Conservation (phyloP, 352 stramenopile genomes). For the Detonula confervacea region DNA sequence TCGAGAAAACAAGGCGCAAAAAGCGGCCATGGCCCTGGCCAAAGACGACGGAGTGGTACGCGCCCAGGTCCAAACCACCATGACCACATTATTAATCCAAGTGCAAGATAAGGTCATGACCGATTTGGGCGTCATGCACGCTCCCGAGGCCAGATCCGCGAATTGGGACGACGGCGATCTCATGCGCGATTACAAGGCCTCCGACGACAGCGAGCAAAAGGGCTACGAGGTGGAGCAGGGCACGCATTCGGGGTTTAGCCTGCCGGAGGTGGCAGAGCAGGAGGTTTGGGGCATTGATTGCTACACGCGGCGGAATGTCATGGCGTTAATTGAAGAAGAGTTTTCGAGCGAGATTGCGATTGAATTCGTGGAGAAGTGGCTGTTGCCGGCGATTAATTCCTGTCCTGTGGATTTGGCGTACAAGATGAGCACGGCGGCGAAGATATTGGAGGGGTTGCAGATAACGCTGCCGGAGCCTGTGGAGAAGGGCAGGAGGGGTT, state of each 20-base stretch:
- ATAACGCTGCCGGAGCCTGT: no score
- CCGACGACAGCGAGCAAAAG: no score
- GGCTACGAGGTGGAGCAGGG: constrained; percentile 47
- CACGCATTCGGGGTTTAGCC: constrained; percentile 15
- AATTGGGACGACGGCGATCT: constrained; percentile 74
- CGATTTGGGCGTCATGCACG: constrained; percentile 74
- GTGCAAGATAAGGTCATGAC: constrained; percentile 85
- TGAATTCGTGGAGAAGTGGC: constrained; percentile 82
- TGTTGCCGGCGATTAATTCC: constrained; percentile 85
- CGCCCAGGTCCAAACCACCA: constrained; percentile 75
- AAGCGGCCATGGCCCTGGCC: constrained; percentile 68
- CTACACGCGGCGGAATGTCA: constrained; percentile 82
- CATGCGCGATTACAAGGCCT: constrained; percentile 39
- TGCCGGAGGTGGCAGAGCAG: constrained; percentile 80
- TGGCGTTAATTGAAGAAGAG: constrained; percentile 71
- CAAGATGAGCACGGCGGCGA: constrained; percentile 69
- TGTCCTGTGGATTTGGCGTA: constrained; percentile 78
- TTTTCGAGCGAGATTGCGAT: constrained; percentile 70
- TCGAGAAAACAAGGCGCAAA: constrained; percentile 41
- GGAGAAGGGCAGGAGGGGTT: no score
- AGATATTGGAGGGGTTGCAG: constrained; percentile 72
- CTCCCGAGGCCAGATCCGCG: constrained; percentile 72
- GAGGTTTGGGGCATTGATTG: constrained; percentile 86
- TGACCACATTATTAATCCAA: constrained; percentile 76
- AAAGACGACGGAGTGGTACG: constrained; percentile 81